Evolutionary conservation across 2,329 filamentous ascomycete species (phyloP).

Genomic region (Davidsoniella neocaledoniae): DNA sequence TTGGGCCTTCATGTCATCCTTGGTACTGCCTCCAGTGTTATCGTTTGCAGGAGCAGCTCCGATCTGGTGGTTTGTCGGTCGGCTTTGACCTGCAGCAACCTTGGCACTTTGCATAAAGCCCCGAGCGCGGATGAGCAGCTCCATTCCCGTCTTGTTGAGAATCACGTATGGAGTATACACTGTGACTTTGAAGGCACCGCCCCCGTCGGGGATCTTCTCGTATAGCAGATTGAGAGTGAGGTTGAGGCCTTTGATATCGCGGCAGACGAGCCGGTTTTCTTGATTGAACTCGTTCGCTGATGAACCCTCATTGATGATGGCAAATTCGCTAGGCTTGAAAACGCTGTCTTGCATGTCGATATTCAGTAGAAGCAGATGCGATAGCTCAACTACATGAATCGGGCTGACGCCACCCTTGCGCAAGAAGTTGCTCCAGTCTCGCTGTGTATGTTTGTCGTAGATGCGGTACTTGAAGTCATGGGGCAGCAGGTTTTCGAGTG

Average conservation of each 20-base stretch:
- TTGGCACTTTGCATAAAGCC: constrained; percentile 71
- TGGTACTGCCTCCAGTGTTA: background rate
- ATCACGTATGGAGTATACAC: constrained; percentile 92
- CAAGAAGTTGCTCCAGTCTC: constrained; percentile 97
- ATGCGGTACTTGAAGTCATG: constrained; percentile 99
- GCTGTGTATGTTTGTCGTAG: constrained; percentile 96
- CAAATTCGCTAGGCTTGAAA: constrained; percentile 90
- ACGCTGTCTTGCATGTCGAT: constrained; percentile 93
- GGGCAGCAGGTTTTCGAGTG: constrained; percentile 83
- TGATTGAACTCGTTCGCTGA: constrained; percentile 68
- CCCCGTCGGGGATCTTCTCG: constrained; percentile 74
- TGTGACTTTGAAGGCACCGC: constrained; percentile 88
- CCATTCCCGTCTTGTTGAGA: constrained; percentile 84
- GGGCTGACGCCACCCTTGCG: constrained; percentile 93
- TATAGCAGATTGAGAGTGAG: constrained; percentile 81
- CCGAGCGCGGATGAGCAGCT: constrained; percentile 77
- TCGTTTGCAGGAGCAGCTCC: background rate
- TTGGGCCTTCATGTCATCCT: constrained; percentile 29
- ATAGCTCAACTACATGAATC: constrained; percentile 91
- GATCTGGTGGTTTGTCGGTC: constrained; percentile 1
- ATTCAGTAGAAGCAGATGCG: constrained; percentile 79
- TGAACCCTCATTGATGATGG: constrained; percentile 83
- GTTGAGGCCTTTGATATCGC: constrained; percentile 66
- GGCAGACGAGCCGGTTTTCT: constrained; percentile 63
- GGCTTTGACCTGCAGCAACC: constrained; percentile 65